phyloP scores from a whole-genome alignment of 208 protist species.

The Novymonas esmeraldas region DNA sequence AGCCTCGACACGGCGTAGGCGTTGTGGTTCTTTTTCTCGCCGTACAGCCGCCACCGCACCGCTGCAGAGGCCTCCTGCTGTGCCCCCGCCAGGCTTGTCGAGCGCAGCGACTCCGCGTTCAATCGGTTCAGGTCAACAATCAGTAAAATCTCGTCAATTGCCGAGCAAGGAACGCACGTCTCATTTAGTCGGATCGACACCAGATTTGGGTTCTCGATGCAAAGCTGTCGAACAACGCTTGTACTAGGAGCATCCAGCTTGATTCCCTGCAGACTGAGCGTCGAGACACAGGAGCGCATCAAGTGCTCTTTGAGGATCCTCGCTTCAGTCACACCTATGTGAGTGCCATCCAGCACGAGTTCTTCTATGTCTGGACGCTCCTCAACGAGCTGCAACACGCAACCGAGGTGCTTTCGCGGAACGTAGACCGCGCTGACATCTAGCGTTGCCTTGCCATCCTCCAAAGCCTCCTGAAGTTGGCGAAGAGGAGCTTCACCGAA shows the following conservation, averaged over 20 bases:
- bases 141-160: constrained; percentile 40
- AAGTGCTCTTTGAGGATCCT: constrained; percentile 36
- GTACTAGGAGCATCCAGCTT: constrained; percentile 31
- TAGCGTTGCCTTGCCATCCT: constrained; percentile 5
- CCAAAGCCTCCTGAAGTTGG: constrained; percentile 13
- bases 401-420: constrained; percentile 42
- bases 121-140: constrained; percentile 55
- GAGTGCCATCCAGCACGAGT: constrained; percentile 49
- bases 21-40: neutral
- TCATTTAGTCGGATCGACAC: constrained; percentile 35
- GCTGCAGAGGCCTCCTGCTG: constrained; percentile 10
- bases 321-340: constrained; percentile 33
- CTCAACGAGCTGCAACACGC: constrained; percentile 39
- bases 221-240: constrained; percentile 41
- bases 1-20: neutral
- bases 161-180: constrained; percentile 34
- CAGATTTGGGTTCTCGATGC: constrained; percentile 35
- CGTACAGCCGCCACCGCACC: constrained; percentile 19
- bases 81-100: neutral
- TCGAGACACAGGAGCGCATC: constrained; percentile 36
- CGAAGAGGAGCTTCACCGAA: constrained; percentile 8
- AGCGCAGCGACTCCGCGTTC: constrained; percentile 12
- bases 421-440: constrained; percentile 53
- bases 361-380: constrained; percentile 54
- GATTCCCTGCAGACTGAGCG: constrained; percentile 47